Evolutionary conservation across 192 early-diverging fungal species (phyloP), one percentile per base, ranked within the genome.

Genomic region (Podila epigama): DNA sequence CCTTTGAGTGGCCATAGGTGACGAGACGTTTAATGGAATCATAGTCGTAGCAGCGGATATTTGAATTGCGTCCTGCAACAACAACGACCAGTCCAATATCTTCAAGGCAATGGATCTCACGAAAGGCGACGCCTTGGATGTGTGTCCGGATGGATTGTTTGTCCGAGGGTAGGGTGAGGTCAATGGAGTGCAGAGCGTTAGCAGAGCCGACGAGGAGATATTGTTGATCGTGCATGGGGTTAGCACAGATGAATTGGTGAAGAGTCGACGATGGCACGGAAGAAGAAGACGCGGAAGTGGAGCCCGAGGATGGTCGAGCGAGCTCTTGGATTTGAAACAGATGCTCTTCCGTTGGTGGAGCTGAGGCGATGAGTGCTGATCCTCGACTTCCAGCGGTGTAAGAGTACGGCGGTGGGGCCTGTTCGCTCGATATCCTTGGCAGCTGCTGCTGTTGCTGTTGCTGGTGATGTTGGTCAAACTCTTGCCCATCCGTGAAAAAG

Each of bases 181-280:
- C 73, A 44, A 77, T 77, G 32, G 73, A 77, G 36, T 77, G 73
- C 0, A 77, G 56, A 1, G 66, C 73, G 13, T 63, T 68, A 3
- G 28, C 50, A 20, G 73, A 77, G 16, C 73, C 73, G 20, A 77
- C 50, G 13, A 77, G 53, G 27, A 77, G 73, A 27, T 77, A 77
- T 33, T 77, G 73, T 54, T 77, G 73, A 31, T 77, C 73, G 28
- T 77, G 73, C 73, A 77, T 77, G 2, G 73, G 65, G 28, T 77
- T 41, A 13, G 73, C 73, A 27, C 73, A 77, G 4, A 77, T 59
- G n/a, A 59, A 64, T 11, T 65, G 62, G 31, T 48, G 33, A 8
- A 40, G 61, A 5, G 34, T 9, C 8, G 56, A n/a, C 18, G 44
- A 39, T 12, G 52, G 9, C 31, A n/a, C 33, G 7, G 54, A 36